phyloP scores from a whole-genome alignment of 495 filamentous ascomycete species.

The Talaromyces proteolyticus region DNA sequence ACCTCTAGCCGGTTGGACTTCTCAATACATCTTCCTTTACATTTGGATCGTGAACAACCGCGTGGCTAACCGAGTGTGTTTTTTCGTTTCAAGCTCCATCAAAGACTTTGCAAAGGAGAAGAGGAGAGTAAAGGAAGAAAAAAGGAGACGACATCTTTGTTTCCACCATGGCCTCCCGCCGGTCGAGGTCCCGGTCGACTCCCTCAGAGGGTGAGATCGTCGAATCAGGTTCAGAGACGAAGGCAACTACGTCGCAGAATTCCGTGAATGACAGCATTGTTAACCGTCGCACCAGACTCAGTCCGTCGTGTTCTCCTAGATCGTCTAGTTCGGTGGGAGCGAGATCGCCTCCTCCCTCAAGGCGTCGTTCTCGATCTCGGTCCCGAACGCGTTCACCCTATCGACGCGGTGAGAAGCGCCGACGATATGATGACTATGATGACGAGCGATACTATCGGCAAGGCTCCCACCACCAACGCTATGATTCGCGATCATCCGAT shows the following conservation, averaged over 20 bases:
- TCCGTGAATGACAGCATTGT: conserved; percentile 69
- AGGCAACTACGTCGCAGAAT: conserved; percentile 72
- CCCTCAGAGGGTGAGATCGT: conserved; percentile 82
- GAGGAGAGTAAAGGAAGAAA: not conserved
- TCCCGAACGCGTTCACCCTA: conserved; percentile 39
- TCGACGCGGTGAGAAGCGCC: conserved; percentile 60
- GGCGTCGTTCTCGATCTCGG: conserved; percentile 29
- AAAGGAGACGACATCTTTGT: not conserved
- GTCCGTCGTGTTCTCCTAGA: conserved; percentile 40
- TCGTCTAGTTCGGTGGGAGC: conserved; percentile 34
- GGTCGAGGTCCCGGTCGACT: conserved; percentile 42
- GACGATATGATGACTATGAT: conserved; percentile 59
- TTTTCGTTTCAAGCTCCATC: conserved; percentile 11
- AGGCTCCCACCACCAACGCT: conserved; percentile 32
- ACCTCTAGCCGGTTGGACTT: conserved; percentile 43
- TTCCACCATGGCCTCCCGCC: conserved; percentile 27
- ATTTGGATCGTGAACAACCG: conserved; percentile 8
- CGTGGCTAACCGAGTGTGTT: conserved; percentile 21
- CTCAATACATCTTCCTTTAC: conserved; percentile 19
- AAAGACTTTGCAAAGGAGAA: not conserved
- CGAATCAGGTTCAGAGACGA: conserved; percentile 63
- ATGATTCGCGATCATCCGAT: conserved; percentile 33
- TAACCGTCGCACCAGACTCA: conserved; percentile 65
- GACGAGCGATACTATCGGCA: conserved; percentile 45
- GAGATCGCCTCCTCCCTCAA: conserved; percentile 38